Evolutionary conservation across 306 rosid species (phyloP), one percentile per base, ranked within the genome.

Genomic region (Dryas octopetala): DNA sequence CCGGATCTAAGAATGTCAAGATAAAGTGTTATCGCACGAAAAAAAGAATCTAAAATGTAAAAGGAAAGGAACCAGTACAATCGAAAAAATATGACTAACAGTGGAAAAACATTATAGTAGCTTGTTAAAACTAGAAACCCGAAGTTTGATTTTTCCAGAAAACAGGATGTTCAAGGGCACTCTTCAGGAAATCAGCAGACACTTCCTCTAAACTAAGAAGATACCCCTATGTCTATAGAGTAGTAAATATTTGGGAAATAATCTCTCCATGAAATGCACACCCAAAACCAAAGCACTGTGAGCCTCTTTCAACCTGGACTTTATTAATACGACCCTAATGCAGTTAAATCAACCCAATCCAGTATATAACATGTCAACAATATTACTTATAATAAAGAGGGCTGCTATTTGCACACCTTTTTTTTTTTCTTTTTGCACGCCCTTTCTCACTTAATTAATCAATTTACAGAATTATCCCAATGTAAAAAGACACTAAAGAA

Each of bases 1-100:
- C 99, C 64, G 65, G 85, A 83, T 90, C 93, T 91, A 66, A 70
- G 74, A 83, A 81, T 71, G 52, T 51, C 74, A 85, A 44, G 28
- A 63, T 50, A 55, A 63, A 13, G 51, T 68, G 41, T 73, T 32
- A 81, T 26, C 32, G 48, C 49, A 9, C 54, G 17, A 23, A 68
- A 28, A 74, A 68, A 38, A 54, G 47, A 53, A 61, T 68, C 46
- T n/a, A 52, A 69, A 7, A 46, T 72, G 66, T 73, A 66, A 76
- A 72, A 16, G 23, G 46, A 70, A 40, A 46, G 17, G 38, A 16
- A 47, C 28, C 14, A 16, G 7, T 5, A 38, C 73, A 38, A 76
- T 48, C 26, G 47, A 23, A 40, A 10, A 4, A 7, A 14, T 50
- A 50, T 2, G 49, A 53, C 32, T 38, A 53, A 12, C 6, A 41